Evolutionary conservation across 805 yeast species (phyloP).

Genomic region (Barnettozyma pratensis): DNA sequence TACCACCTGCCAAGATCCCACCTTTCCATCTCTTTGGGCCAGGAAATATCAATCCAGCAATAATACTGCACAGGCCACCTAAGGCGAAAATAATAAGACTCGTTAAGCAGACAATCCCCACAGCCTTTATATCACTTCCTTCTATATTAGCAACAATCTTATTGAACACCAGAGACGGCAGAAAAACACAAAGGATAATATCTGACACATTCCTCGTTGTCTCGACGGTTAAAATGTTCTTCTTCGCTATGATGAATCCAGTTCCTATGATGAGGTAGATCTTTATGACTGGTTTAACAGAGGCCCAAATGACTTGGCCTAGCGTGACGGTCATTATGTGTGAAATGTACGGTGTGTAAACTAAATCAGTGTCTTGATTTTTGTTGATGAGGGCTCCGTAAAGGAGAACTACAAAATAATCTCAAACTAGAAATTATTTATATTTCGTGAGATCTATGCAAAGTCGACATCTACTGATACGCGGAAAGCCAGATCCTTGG

Average conservation of each 20-base stretch:
- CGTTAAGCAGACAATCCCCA: slow-evolving; percentile 59
- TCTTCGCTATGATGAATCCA: slow-evolving; percentile 61
- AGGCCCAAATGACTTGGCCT: slow-evolving; percentile 67
- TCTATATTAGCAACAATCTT: slow-evolving; percentile 65
- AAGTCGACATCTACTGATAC: no score
- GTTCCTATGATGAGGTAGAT: slow-evolving; percentile 65
- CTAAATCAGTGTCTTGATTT: no score
- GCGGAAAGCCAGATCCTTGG: no score
- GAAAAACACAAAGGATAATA: slow-evolving; percentile 57
- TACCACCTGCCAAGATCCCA: slow-evolving; percentile 66
- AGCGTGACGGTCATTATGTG: slow-evolving; percentile 23
- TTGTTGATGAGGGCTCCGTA: no score
- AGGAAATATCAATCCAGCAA: slow-evolving; percentile 43
- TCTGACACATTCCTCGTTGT: slow-evolving; percentile 67
- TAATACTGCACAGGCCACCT: slow-evolving; percentile 39
- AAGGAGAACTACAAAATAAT: no score
- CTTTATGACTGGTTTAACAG: slow-evolving; percentile 84
- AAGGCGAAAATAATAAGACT: slow-evolving; percentile 38
- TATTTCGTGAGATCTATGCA: no score
- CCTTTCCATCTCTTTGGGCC: slow-evolving; percentile 74
- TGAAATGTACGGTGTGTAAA: background rate
- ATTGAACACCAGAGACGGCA: slow-evolving; percentile 73
- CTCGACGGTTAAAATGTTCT: slow-evolving; percentile 59
- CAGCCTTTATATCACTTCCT: slow-evolving; percentile 60
- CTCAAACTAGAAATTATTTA: no score